Percentiles rank a stretch among this genome's conserved stretches.
Conservation (phyloP, 1,284 basidiomycete genomes). For the Trichosporon asahii region DNA sequence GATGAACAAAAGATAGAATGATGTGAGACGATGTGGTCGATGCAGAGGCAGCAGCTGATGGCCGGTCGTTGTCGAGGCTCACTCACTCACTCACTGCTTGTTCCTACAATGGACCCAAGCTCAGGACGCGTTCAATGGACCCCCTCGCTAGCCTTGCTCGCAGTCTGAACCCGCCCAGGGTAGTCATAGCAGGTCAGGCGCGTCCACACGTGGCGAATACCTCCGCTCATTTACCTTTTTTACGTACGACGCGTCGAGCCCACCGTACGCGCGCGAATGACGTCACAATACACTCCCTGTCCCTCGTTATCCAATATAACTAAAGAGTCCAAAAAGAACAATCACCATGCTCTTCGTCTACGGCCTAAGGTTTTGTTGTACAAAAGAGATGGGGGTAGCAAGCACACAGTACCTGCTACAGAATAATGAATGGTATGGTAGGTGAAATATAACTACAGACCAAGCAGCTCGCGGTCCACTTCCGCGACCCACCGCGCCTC, state of each 20-base stretch:
- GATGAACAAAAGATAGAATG: not conserved
- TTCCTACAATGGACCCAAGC: not conserved
- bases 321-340: no score
- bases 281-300: not conserved
- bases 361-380: no score
- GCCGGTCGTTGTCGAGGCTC: not conserved
- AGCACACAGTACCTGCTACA: not conserved
- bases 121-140: not conserved
- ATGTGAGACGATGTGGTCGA: not conserved
- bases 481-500: conserved; percentile 46
- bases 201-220: not conserved
- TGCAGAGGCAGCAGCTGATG: not conserved
- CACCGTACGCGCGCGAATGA: not conserved
- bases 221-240: not conserved
- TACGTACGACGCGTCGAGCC: not conserved
- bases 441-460: conserved; percentile 13
- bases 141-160: no score
- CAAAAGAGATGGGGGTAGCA: no score
- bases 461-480: conserved; percentile 29
- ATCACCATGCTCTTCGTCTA: no score
- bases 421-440: not conserved
- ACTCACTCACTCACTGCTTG: not conserved
- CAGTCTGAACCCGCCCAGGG: not conserved
- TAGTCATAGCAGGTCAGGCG: not conserved
- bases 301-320: not conserved